Conservation (phyloP, 805 yeast genomes). For the Geotrichum ghanense region DNA sequence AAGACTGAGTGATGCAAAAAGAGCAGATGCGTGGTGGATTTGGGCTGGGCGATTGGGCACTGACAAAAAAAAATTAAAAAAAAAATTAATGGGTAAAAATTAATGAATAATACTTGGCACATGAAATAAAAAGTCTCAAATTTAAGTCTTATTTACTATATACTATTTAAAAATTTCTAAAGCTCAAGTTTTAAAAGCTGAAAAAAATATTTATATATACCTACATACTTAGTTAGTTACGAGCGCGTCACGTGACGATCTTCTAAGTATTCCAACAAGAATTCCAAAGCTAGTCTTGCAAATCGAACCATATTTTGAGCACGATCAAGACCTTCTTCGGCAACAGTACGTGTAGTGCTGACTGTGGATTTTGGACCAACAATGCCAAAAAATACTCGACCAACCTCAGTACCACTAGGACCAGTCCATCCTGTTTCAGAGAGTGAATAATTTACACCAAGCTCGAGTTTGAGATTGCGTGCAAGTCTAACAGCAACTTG, state of each 20-base stretch:
- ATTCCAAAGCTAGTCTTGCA: slow-evolving; percentile 55
- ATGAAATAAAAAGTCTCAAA: no score
- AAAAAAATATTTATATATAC: no score
- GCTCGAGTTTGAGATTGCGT: slow-evolving; percentile 63
- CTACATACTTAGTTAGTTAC: no score
- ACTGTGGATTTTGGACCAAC: slow-evolving; percentile 28
- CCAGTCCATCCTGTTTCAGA: slow-evolving; percentile 89
- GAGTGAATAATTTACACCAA: slow-evolving; percentile 72
- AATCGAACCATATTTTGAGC: slow-evolving; percentile 64
- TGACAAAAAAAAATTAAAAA: no score
- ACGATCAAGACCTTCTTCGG: slow-evolving; percentile 32
- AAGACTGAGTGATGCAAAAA: no score
- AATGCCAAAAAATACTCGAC: slow-evolving; percentile 24
- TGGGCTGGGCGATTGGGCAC: no score
- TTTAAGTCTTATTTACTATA: no score
- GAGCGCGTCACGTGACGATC: neutral
- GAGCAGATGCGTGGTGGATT: no score
- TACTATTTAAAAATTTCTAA: no score
- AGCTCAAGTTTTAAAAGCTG: no score
- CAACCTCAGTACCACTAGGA: slow-evolving; percentile 30
- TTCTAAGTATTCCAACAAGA: slow-evolving; percentile 40
- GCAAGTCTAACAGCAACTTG: slow-evolving; percentile 67
- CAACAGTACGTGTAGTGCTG: slow-evolving; percentile 36
- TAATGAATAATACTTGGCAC: no score
- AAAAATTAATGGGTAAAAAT: no score